phyloP scores from a whole-genome alignment of 179 eudicot genomes.

The Gypsophila paniculata region DNA sequence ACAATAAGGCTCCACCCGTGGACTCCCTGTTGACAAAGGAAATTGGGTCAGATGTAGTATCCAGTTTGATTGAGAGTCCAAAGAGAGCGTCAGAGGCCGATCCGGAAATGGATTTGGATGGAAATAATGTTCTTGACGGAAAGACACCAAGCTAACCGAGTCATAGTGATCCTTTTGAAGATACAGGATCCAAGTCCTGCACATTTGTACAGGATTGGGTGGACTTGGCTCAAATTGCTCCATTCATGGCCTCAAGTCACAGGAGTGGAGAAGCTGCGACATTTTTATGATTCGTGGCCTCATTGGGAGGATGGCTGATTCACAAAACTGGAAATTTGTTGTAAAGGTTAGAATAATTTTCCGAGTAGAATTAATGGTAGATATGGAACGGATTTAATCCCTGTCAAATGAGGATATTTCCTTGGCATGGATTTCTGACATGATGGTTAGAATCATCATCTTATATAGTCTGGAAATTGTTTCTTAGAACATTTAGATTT shows the following conservation, averaged over 20 bases:
- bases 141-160: constrained; percentile 10
- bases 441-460: constrained; percentile 8
- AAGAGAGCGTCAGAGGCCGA: background rate
- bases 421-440: constrained; percentile 13
- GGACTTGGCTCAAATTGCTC: constrained; percentile 14
- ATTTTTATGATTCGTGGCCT: constrained; percentile 23
- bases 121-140: constrained; percentile 6
- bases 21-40: constrained; percentile 15
- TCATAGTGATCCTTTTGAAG: constrained; percentile 2
- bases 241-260: constrained; percentile 13
- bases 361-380: constrained; percentile 20
- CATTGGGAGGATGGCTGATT: constrained; percentile 23
- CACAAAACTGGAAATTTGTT: constrained; percentile 18
- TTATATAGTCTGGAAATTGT: background rate
- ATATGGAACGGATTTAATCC: constrained; percentile 15
- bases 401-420: constrained; percentile 22
- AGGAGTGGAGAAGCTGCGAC: constrained; percentile 21
- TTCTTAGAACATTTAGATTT: constrained; percentile 4
- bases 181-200: constrained; percentile 8
- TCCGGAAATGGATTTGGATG: constrained; percentile 15
- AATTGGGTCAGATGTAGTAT: constrained; percentile 19
- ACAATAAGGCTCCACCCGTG: background rate
- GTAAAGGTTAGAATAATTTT: constrained; percentile 28
- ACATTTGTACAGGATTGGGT: constrained; percentile 13
- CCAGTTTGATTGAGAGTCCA: constrained; percentile 16